Conservation (phyloP, 2,329 filamentous ascomycete species). For the Penicillium brevicompactum region DNA sequence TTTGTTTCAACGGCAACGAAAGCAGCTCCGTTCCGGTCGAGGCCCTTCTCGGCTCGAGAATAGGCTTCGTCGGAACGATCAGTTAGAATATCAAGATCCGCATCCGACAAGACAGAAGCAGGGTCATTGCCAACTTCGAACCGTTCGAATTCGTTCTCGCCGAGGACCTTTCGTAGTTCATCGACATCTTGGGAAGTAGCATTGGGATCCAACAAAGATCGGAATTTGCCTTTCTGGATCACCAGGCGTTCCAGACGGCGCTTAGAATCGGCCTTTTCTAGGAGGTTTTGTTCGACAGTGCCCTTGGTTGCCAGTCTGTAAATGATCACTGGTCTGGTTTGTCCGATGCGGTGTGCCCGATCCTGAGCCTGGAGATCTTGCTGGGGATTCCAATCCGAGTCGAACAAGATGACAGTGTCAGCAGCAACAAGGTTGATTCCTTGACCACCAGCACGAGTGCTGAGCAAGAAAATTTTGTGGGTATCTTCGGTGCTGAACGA, state of each 20-base stretch:
- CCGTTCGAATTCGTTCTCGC: slow-evolving; percentile 72
- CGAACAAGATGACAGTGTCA: slow-evolving; percentile 90
- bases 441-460: slow-evolving; percentile 88
- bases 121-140: slow-evolving; percentile 59
- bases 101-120: slow-evolving; percentile 69
- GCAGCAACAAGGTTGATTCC: slow-evolving; percentile 92
- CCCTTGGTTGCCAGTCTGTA: slow-evolving; percentile 91
- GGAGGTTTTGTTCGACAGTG: slow-evolving; percentile 85
- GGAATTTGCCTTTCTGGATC: slow-evolving; percentile 89
- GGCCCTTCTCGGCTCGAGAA: slow-evolving; percentile 73
- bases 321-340: slow-evolving; percentile 87
- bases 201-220: slow-evolving; percentile 63
- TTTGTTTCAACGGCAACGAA: slow-evolving; percentile 85
- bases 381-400: slow-evolving; percentile 92
- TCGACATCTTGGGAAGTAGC: slow-evolving; percentile 56
- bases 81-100: slow-evolving; percentile 75
- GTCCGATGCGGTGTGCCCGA: slow-evolving; percentile 90
- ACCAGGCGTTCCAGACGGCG: slow-evolving; percentile 90
- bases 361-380: slow-evolving; percentile 97
- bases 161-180: slow-evolving; percentile 64
- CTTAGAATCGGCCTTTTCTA: slow-evolving; percentile 88
- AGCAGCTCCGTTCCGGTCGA: slow-evolving; percentile 57
- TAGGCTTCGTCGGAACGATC: slow-evolving; percentile 72
- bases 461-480: slow-evolving; percentile 79
- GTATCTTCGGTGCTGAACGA: slow-evolving; percentile 69